Percentiles rank a stretch among this genome's conserved stretches.
phyloP scores from a whole-genome alignment of 2,329 filamentous ascomycete species.

The Alternaria conjuncta region DNA sequence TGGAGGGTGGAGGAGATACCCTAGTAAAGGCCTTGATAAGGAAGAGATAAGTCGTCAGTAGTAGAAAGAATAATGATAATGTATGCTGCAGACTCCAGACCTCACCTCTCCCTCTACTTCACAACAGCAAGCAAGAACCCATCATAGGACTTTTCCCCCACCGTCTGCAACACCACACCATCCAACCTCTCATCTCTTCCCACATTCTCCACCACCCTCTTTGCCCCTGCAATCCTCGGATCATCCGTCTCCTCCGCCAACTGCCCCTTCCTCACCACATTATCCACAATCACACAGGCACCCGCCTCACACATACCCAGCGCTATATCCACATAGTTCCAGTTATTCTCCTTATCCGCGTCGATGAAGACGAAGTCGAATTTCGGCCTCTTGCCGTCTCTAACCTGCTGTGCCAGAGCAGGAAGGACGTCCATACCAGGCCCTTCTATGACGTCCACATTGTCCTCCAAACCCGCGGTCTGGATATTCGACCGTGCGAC shows the following conservation, averaged over 20 bases:
- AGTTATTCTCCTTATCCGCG: constrained; percentile 59
- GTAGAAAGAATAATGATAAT: constrained; percentile 5
- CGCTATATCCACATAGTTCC: constrained; percentile 57
- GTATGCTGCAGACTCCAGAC: not conserved
- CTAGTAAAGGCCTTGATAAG: not conserved
- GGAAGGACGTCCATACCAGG: constrained; percentile 54
- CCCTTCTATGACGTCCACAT: constrained; percentile 56
- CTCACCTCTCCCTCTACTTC: constrained; percentile 23
- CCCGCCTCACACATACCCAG: constrained; percentile 51
- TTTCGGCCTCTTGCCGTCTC: constrained; percentile 44
- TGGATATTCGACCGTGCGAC: constrained; percentile 57
- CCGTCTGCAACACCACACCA: constrained; percentile 54
- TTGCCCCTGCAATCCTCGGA: constrained; percentile 40
- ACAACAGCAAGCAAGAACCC: constrained; percentile 53
- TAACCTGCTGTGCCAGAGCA: constrained; percentile 51
- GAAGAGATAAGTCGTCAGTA: not conserved
- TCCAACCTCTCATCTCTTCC: constrained; percentile 53
- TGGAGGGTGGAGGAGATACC: not conserved
- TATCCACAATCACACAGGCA: constrained; percentile 58
- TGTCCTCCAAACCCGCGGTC: constrained; percentile 49
- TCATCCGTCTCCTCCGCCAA: constrained; percentile 42
- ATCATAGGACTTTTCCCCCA: constrained; percentile 57
- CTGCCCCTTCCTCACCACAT: constrained; percentile 54
- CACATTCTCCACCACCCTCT: constrained; percentile 51
- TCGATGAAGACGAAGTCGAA: constrained; percentile 63